These are phyloP conservation scores for Boletus edulis DNA, from an alignment of 768 basidiomycete genomes.

Conservation along the genomic window DNA sequence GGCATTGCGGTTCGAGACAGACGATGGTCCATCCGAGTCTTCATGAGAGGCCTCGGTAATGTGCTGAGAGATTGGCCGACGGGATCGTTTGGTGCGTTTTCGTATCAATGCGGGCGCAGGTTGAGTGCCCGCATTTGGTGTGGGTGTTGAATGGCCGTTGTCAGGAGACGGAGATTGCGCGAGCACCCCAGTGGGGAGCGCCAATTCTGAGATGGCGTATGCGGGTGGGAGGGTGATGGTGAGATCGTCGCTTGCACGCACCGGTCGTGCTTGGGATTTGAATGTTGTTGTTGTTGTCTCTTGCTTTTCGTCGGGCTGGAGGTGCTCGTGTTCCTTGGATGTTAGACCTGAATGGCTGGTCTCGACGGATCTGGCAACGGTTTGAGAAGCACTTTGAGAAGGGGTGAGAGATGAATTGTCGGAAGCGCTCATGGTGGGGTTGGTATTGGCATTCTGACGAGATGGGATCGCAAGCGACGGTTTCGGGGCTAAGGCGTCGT, in stretches of 20 bases:
- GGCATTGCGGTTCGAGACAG: background rate
- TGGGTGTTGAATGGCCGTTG: background rate
- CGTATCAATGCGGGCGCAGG: background rate
- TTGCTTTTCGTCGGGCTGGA: background rate
- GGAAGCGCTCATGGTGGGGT: slow-evolving; percentile 37
- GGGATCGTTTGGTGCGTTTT: slow-evolving; percentile 4
- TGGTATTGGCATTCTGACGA: background rate
- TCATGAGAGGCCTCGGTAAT: slow-evolving; percentile 27
- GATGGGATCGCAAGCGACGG: background rate
- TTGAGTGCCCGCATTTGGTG: background rate
- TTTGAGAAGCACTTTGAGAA: slow-evolving; percentile 76
- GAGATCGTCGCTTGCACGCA: slow-evolving; percentile 2
- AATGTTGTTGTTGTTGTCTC: background rate
- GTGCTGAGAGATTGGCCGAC: slow-evolving; percentile 24
- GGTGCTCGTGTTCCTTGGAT: slow-evolving; percentile 2
- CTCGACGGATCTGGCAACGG: slow-evolving; percentile 16
- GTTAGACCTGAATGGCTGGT: slow-evolving; percentile 13
- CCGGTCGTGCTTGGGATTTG: background rate
- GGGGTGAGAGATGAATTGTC: slow-evolving; percentile 67
- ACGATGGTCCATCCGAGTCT: slow-evolving; percentile 2
- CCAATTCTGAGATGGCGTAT: slow-evolving; percentile 27
- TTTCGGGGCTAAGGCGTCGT: background rate
- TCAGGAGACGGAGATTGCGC: background rate
- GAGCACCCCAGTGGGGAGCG: slow-evolving; percentile 23
- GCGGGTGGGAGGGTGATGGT: slow-evolving; percentile 24